These are phyloP conservation scores for Penstemon eatonii DNA, from an alignment of 257 asterid species.

Conservation along the genomic window DNA sequence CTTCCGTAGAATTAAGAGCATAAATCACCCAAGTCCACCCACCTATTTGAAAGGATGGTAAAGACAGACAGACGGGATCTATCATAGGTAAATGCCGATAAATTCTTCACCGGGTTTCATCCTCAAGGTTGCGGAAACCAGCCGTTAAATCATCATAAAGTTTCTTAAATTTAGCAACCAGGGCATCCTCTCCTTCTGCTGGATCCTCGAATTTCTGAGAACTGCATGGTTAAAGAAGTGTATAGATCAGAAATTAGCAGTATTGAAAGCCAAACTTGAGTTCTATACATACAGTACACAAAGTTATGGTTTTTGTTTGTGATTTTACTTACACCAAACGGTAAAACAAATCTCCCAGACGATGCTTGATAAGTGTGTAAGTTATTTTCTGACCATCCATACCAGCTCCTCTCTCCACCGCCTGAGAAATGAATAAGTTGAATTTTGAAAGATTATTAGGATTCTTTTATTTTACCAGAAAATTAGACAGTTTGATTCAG, in stretches of 20 bases:
- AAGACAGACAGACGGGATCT: background rate
- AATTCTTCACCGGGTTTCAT: constrained; percentile 68
- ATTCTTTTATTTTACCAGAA: no score
- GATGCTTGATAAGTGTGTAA: constrained; percentile 87
- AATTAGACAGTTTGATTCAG: no score
- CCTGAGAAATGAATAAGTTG: constrained; percentile 44
- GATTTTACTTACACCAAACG: constrained; percentile 85
- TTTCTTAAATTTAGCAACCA: constrained; percentile 78
- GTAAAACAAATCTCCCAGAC: constrained; percentile 88
- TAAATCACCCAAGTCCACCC: constrained; percentile 9
- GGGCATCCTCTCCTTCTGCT: constrained; percentile 87
- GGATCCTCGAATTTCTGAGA: constrained; percentile 99
- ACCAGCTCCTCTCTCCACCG: constrained; percentile 98
- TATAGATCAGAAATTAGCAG: constrained; percentile 11
- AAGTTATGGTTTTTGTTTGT: constrained; percentile 12
- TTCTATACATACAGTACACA: background rate
- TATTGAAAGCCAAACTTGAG: constrained; percentile 2
- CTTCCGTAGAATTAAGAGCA: background rate
- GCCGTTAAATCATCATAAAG: constrained; percentile 83
- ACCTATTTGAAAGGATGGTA: constrained; percentile 9
- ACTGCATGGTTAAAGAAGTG: constrained; percentile 41
- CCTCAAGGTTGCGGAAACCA: constrained; percentile 98
- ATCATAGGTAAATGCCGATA: constrained; percentile 6
- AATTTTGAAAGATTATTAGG: no score
- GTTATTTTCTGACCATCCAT: constrained; percentile 97